These are phyloP conservation scores for Plasmodium vinckei DNA, from an alignment of 169 alveolate species.

Conservation along the genomic window DNA sequence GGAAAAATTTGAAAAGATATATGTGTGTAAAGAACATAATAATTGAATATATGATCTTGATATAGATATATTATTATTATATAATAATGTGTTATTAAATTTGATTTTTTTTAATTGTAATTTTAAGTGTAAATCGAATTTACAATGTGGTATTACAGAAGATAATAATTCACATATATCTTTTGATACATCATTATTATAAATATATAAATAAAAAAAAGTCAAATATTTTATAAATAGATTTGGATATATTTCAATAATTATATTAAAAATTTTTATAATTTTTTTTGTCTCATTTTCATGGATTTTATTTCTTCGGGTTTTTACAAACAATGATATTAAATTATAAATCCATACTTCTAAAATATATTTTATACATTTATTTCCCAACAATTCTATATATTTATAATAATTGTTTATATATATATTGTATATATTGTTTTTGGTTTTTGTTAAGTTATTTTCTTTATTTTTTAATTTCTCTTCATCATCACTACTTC, in stretches of 20 bases:
- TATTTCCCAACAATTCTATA: slow-evolving; percentile 34
- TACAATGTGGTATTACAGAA: slow-evolving; percentile 60
- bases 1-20: slow-evolving; percentile 46
- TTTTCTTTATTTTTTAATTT: neutral
- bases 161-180: slow-evolving; percentile 75
- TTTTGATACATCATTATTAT: slow-evolving; percentile 62
- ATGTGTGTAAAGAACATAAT: slow-evolving; percentile 68
- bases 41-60: slow-evolving; percentile 67
- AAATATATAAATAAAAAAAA: slow-evolving; percentile 61
- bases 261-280: slow-evolving; percentile 53
- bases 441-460: slow-evolving; percentile 13
- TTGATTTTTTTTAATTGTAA: slow-evolving; percentile 52
- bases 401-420: slow-evolving; percentile 29
- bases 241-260: slow-evolving; percentile 63
- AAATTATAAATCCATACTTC: slow-evolving; percentile 66
- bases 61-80: slow-evolving; percentile 49
- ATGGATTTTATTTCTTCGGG: slow-evolving; percentile 48
- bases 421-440: slow-evolving; percentile 63
- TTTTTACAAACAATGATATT: slow-evolving; percentile 34
- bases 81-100: slow-evolving; percentile 36
- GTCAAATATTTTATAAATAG: slow-evolving; percentile 53
- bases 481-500: neutral
- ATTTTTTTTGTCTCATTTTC: slow-evolving; percentile 71
- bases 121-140: slow-evolving; percentile 29
- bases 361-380: slow-evolving; percentile 32